Conservation (phyloP, 208 protist genomes). For the Leishmania amazonensis region DNA sequence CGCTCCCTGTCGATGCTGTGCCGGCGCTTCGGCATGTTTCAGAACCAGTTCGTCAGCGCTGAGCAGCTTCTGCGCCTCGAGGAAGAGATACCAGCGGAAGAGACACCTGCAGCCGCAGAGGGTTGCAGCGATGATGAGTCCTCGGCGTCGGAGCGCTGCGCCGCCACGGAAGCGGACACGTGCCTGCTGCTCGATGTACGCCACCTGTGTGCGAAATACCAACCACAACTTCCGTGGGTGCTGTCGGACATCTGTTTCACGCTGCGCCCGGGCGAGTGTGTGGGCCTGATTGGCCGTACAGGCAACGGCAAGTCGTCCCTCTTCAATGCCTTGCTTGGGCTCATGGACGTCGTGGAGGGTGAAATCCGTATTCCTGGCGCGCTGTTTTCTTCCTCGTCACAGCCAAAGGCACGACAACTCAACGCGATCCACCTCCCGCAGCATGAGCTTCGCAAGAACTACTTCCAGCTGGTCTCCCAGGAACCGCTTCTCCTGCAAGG, state of each 20-base stretch:
- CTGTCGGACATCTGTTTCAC: conserved; percentile 65
- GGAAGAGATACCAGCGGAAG: conserved; percentile 41
- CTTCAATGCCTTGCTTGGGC: conserved; percentile 72
- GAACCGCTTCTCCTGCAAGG: conserved; percentile 96
- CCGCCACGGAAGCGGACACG: neutral
- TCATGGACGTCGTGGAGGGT: conserved; percentile 89
- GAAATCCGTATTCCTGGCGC: conserved; percentile 35
- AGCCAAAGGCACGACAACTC: conserved; percentile 9
- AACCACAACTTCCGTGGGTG: conserved; percentile 60
- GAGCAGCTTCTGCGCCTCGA: conserved; percentile 63
- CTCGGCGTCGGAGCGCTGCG: conserved; percentile 3
- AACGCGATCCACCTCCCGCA: conserved; percentile 23
- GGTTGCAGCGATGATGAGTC: conserved; percentile 4
- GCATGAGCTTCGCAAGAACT: conserved; percentile 71
- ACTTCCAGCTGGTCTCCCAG: conserved; percentile 98
- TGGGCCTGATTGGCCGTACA: conserved; percentile 79
- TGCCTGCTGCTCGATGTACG: conserved; percentile 56
- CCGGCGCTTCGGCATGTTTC: conserved; percentile 67
- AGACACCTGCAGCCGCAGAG: conserved; percentile 1
- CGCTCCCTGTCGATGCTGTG: conserved; percentile 63
- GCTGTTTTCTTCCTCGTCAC: conserved; percentile 26
- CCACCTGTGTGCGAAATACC: conserved; percentile 73
- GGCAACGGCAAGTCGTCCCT: conserved; percentile 89
- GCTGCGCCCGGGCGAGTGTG: conserved; percentile 53
- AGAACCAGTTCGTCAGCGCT: conserved; percentile 80